phyloP scores from a whole-genome alignment of 108 stramenopile genomes.

The Pseudonitzschia pungens region DNA sequence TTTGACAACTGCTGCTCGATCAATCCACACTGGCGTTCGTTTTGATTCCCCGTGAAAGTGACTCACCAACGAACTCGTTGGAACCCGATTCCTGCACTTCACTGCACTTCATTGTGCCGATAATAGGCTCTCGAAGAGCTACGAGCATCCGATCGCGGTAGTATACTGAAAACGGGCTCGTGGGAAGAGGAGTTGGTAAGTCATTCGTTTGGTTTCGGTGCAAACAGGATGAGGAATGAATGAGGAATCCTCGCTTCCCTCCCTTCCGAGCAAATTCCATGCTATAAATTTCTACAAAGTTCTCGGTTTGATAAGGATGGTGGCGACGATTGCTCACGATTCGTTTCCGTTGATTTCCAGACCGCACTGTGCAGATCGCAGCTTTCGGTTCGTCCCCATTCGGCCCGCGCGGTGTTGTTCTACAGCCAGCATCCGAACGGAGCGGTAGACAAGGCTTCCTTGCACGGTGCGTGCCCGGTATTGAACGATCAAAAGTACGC shows the following conservation, averaged over 20 bases:
- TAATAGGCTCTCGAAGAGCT: conserved; percentile 18
- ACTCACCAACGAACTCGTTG: too few species aligned
- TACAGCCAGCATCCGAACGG: conserved; percentile 88
- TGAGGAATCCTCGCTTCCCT: too few species aligned
- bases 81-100: neutral
- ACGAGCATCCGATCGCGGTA: conserved; percentile 26
- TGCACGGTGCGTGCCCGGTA: conserved; percentile 92
- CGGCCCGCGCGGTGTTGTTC: conserved; percentile 88
- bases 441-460: conserved; percentile 47
- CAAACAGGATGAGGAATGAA: too few species aligned
- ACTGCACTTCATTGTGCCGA: neutral
- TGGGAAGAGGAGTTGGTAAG: conserved; percentile 84
- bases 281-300: neutral
- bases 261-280: neutral
- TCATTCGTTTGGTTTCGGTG: neutral
- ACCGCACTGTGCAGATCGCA: conserved; percentile 60
- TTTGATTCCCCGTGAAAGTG: neutral
- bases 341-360: neutral
- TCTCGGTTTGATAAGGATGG: neutral
- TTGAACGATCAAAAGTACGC: conserved; percentile 66
- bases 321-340: neutral
- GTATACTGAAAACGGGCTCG: conserved; percentile 55
- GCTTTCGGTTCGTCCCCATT: conserved; percentile 69
- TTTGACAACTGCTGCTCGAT: conserved; percentile 26
- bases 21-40: conserved; percentile 9